These are phyloP conservation scores for Sparassis latifolia DNA, from an alignment of 1,284 basidiomycete genomes.

Conservation along the genomic window DNA sequence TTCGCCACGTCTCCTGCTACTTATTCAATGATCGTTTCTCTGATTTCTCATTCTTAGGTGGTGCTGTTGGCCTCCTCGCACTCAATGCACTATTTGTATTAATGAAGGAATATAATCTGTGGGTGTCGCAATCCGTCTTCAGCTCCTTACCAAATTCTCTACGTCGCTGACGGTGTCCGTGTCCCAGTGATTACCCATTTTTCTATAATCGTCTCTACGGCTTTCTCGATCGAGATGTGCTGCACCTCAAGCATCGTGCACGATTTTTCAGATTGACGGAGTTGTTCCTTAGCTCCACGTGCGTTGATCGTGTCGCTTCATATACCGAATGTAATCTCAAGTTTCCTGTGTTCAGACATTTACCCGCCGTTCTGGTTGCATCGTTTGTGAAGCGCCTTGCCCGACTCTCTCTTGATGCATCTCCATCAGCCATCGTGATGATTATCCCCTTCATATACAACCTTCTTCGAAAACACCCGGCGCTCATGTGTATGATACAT, in stretches of 20 bases:
- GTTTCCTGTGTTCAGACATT: constrained; percentile 46
- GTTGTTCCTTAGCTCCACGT: constrained; percentile 88
- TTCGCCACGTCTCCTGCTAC: constrained; percentile 23
- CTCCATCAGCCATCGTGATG: constrained; percentile 88
- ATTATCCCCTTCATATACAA: constrained; percentile 95
- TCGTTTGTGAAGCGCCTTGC: constrained; percentile 93
- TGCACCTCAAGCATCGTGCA: constrained; percentile 90
- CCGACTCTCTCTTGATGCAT: constrained; percentile 76
- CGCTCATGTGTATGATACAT: constrained; percentile 92
- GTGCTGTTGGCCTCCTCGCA: constrained; percentile 83
- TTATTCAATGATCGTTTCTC: background rate
- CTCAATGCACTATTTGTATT: constrained; percentile 90
- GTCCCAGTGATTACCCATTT: constrained; percentile 81
- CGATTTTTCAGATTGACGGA: constrained; percentile 94
- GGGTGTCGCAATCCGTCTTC: constrained; percentile 25
- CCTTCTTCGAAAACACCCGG: constrained; percentile 87
- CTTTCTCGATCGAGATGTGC: constrained; percentile 79
- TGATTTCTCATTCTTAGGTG: constrained; percentile 42
- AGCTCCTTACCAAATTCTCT: background rate
- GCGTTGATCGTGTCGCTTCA: constrained; percentile 24
- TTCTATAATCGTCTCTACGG: constrained; percentile 95
- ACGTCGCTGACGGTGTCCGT: background rate
- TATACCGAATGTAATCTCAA: background rate
- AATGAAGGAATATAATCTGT: constrained; percentile 93
- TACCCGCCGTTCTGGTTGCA: constrained; percentile 85